Base-by-base conservation (phyloP, 2,329 filamentous ascomycete genomes). In the Verticillium nonalfalfae region DNA sequence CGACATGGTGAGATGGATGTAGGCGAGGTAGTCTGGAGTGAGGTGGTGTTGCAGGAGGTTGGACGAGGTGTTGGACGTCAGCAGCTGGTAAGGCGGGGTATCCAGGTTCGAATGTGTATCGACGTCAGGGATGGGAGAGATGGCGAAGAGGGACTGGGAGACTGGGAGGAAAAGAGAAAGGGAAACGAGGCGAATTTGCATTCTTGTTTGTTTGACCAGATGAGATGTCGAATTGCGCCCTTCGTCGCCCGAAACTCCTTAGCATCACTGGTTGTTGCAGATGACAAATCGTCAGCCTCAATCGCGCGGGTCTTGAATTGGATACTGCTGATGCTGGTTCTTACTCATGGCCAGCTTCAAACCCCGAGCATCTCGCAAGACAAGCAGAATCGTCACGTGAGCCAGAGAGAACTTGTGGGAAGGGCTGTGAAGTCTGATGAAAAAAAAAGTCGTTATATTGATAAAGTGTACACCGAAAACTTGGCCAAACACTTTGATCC, bases 31-130 rank as follows among this genome's bases (percentile, higher is more conserved):
- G 2, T 45, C 39, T 45, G 39, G 14, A 7, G 39, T 45, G 39
- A 50, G 18, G 18, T 50, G 18, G 9, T 50, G 9, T n/a, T 50
- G 45, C n/a, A 50, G 50, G 7, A 59, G 18, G 31, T 61, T 36
- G 31, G 59, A 58, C 18, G 58, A 56, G 31, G 60, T 54, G 7
- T 64, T 45, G 18, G 34, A 52, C 21, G 52, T 56, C 11, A 62
- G 54, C 10, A 50, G 45, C 9, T 50, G 45, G n/a, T 50, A 50
- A 11, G 45, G 15, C n/a, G 45, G n/a, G 15, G 14, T 40, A 18
- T 11, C n/a, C 15, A 14, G 39, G 45, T 21, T 50, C 11, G 45
- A 50, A n/a, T 10, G 7, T 7, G n/a, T 10, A 3, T 50, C 18
- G 11, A 21, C 26, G n/a, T 7, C 11, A 13, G 7, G 9, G 45